phyloP scores from a whole-genome alignment of 139 green algal genomes.

The Chlamydomonas incerta region DNA sequence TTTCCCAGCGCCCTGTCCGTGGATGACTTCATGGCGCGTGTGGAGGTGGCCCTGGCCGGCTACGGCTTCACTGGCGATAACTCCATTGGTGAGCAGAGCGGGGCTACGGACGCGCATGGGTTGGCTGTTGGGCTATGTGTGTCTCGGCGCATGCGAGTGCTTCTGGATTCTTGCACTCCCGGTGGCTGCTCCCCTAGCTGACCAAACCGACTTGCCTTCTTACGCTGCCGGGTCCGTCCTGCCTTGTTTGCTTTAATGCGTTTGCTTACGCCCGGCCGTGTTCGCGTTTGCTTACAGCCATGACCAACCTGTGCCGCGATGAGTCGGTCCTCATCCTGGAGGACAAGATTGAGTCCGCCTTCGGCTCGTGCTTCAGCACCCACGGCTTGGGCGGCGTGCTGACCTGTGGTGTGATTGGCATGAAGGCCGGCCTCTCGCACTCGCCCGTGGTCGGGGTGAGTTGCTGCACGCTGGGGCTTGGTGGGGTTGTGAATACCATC shows the following conservation, averaged over 20 bases:
- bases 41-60: constrained; percentile 77
- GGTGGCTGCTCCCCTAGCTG: no score
- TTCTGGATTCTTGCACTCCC: no score
- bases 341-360: constrained; percentile 84
- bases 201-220: no score
- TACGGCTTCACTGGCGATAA: constrained; percentile 79
- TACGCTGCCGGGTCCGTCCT: no score
- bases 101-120: no score
- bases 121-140: no score
- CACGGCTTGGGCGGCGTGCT: constrained; percentile 89
- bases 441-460: constrained; percentile 59
- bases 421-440: constrained; percentile 70
- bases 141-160: no score
- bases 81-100: constrained; percentile 44
- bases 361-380: constrained; percentile 82
- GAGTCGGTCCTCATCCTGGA: constrained; percentile 84
- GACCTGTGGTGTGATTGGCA: constrained; percentile 86
- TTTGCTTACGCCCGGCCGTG: no score
- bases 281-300: constrained; percentile 51
- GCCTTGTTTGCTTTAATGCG: no score
- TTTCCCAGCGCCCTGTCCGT: constrained; percentile 77
- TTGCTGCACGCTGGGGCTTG: background rate
- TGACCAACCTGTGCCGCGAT: constrained; percentile 92
- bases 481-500: no score
- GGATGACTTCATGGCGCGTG: constrained; percentile 84